Evolutionary conservation across 352 stramenopile species (phyloP).

Genomic region (Globisporangium orthogonon): DNA sequence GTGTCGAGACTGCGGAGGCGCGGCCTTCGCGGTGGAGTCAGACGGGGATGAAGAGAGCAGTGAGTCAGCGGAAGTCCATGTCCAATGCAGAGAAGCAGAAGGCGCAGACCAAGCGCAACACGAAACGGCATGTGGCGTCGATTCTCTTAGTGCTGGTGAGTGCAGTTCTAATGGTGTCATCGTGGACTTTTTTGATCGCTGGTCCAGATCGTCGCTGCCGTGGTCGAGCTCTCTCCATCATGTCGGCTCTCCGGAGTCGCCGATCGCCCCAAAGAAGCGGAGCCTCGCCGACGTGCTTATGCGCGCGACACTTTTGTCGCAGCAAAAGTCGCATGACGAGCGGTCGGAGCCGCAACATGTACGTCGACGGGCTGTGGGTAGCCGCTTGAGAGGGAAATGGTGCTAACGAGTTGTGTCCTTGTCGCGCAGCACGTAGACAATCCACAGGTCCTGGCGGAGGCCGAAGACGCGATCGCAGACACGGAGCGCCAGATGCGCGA

Average conservation of each 20-base stretch:
- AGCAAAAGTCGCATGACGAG: constrained; percentile 19
- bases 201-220: constrained; percentile 4
- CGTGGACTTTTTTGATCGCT: not conserved
- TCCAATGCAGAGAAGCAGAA: constrained; percentile 2
- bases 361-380: not conserved
- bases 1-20: constrained; percentile 40
- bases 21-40: constrained; percentile 40
- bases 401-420: not conserved
- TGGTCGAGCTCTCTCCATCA: constrained; percentile 7
- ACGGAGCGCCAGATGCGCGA: constrained; percentile 51
- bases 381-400: not conserved
- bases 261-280: constrained; percentile 17
- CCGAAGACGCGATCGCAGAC: constrained; percentile 46
- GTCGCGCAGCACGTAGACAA: constrained; percentile 1
- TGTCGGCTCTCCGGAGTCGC: not conserved
- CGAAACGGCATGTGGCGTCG: not conserved
- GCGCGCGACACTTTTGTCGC: constrained; percentile 53
- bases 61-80: constrained; percentile 21
- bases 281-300: constrained; percentile 50
- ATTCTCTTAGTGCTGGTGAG: not conserved
- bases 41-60: constrained; percentile 18
- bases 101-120: not conserved
- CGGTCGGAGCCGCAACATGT: not conserved
- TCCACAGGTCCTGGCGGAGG: constrained; percentile 1
- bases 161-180: not conserved